Evolutionary conservation across 2,329 filamentous ascomycete species (phyloP).

Genomic region (Trichoderma hamatum): DNA sequence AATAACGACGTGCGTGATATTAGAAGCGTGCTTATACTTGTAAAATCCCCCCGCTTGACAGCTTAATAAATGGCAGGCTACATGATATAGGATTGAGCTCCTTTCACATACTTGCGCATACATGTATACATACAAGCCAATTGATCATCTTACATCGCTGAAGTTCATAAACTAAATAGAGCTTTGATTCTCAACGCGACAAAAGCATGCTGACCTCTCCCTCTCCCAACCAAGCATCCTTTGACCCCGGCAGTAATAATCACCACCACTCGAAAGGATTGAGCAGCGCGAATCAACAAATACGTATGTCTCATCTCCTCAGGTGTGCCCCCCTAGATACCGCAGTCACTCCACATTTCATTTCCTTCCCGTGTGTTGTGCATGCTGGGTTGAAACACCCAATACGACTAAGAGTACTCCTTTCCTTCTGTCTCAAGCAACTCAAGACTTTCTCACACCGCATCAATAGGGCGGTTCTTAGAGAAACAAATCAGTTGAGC

Average conservation of each 20-base stretch:
- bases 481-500: neutral
- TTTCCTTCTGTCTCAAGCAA: no score
- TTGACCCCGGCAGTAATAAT: constrained; percentile 4
- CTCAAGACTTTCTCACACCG: neutral
- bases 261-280: neutral
- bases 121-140: neutral
- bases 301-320: constrained; percentile 1
- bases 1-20: neutral
- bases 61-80: neutral
- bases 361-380: constrained; percentile 2
- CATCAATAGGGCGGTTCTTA: constrained; percentile 2
- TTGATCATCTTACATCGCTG: constrained; percentile 20
- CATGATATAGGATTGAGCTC: neutral
- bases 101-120: neutral
- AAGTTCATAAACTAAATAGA: constrained; percentile 20
- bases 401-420: neutral
- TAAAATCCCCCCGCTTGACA: no score
- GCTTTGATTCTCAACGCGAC: constrained; percentile 23
- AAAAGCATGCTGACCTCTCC: constrained; percentile 21
- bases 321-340: neutral
- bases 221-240: neutral
- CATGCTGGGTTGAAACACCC: constrained; percentile 1
- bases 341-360: constrained; percentile 10
- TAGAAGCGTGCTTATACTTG: no score
- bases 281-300: constrained; percentile 18